These are phyloP conservation scores for Echium plantagineum DNA, from an alignment of 257 asterid species.

Conservation along the genomic window DNA sequence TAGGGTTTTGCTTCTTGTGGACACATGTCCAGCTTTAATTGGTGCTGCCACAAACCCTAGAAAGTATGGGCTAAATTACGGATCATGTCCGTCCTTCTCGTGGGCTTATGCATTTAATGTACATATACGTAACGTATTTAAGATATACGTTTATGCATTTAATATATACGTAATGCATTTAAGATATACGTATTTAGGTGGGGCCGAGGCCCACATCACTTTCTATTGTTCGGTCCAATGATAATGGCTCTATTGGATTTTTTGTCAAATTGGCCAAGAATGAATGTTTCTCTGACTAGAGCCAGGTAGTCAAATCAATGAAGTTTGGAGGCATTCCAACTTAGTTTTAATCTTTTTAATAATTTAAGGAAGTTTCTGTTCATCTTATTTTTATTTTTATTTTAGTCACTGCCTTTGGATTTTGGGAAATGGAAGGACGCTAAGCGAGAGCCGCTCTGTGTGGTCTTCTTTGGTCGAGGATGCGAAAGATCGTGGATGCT, in stretches of 20 bases:
- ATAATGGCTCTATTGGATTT: slow-evolving; percentile 35
- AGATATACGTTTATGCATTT: too few species aligned
- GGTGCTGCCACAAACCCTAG: too few species aligned
- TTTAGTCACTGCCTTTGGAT: slow-evolving; percentile 69
- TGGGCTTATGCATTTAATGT: too few species aligned
- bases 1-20: too few species aligned
- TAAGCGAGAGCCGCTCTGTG: slow-evolving; percentile 24
- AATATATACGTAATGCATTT: too few species aligned
- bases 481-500: slow-evolving; percentile 40
- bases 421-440: slow-evolving; percentile 47
- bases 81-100: too few species aligned
- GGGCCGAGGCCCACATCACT: too few species aligned
- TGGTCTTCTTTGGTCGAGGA: slow-evolving; percentile 41
- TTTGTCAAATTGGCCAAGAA: slow-evolving; percentile 37
- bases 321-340: neutral
- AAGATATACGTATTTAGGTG: too few species aligned
- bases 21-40: too few species aligned
- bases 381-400: slow-evolving; percentile 7
- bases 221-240: slow-evolving; percentile 54
- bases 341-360: neutral
- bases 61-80: too few species aligned
- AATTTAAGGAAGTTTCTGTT: too few species aligned
- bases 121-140: too few species aligned
- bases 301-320: slow-evolving; percentile 38
- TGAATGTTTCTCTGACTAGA: slow-evolving; percentile 65